A percentile compares a stretch with the other conserved stretches of the same genome.
Conservation (phyloP, 177 flowering plant genomes). For the Telopea speciosissima region DNA sequence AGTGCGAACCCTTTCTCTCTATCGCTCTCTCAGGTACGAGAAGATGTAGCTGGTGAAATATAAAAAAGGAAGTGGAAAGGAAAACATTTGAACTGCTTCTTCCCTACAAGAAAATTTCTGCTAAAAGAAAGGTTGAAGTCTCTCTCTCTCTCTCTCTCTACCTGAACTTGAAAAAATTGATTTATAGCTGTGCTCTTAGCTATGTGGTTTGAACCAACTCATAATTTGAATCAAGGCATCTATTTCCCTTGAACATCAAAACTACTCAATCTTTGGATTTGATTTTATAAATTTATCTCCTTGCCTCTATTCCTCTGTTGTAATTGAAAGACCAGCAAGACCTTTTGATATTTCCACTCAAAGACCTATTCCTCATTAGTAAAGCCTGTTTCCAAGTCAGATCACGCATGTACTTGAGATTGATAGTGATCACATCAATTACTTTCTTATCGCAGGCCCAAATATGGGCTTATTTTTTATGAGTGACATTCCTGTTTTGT, state of each 20-base stretch:
- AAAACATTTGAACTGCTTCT: too few species aligned
- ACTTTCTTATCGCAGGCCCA: background rate
- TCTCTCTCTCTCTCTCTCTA: too few species aligned
- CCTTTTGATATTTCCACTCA: background rate
- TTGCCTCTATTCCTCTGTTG: background rate
- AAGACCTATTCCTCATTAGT: background rate
- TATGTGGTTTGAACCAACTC: background rate
- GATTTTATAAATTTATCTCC: background rate
- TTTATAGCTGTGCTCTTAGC: background rate
- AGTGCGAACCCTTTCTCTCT: too few species aligned
- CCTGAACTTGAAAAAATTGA: background rate
- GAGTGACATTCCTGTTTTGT: too few species aligned
- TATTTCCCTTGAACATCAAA: background rate
- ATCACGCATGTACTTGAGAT: background rate
- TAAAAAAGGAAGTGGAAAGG: too few species aligned
- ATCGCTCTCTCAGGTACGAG: too few species aligned
- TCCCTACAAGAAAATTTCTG: too few species aligned
- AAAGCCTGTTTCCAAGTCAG: background rate
- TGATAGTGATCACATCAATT: background rate
- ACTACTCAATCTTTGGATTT: background rate
- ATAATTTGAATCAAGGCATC: background rate
- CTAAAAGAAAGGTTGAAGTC: too few species aligned
- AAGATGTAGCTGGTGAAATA: too few species aligned
- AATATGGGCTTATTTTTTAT: background rate
- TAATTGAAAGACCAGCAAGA: background rate